Evolutionary conservation across 768 basidiomycete genomes (phyloP).

Genomic region (Tremella mesenterica): DNA sequence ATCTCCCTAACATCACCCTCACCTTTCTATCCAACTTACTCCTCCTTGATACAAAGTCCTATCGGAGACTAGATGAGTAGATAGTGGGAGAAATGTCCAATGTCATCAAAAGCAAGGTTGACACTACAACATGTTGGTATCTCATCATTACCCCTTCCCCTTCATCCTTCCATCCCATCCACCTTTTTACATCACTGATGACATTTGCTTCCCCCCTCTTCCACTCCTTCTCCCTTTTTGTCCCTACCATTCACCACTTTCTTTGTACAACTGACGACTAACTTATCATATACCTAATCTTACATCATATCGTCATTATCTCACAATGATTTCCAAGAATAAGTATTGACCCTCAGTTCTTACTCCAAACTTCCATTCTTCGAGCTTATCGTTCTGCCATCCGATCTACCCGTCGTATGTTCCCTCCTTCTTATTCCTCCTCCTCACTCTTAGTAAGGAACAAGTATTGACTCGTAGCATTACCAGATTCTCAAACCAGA

Average conservation of each 20-base stretch:
- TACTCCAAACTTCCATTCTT: slow-evolving; percentile 32
- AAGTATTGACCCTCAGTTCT: no score
- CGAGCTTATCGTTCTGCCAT: slow-evolving; percentile 40
- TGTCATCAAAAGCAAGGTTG: slow-evolving; percentile 1
- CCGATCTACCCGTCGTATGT: slow-evolving; percentile 38
- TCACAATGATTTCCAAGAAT: no score
- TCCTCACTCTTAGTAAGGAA: not conserved
- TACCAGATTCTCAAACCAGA: slow-evolving; percentile 34
- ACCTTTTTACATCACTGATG: not conserved
- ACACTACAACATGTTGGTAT: slow-evolving; percentile 24
- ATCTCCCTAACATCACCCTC: not conserved
- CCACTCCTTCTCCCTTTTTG: no score
- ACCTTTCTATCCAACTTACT: not conserved
- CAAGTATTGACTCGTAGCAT: slow-evolving; percentile 15
- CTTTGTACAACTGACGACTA: no score
- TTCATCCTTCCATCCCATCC: not conserved
- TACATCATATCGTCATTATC: no score
- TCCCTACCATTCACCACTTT: no score
- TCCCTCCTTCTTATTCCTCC: not conserved
- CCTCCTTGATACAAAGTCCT: not conserved
- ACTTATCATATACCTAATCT: not conserved
- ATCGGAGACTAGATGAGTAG: not conserved
- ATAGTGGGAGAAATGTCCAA: not conserved
- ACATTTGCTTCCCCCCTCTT: no score
- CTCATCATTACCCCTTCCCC: not conserved